These are phyloP conservation scores for Jacaranda mimosifolia DNA, from an alignment of 257 asterid species.

Conservation along the genomic window DNA sequence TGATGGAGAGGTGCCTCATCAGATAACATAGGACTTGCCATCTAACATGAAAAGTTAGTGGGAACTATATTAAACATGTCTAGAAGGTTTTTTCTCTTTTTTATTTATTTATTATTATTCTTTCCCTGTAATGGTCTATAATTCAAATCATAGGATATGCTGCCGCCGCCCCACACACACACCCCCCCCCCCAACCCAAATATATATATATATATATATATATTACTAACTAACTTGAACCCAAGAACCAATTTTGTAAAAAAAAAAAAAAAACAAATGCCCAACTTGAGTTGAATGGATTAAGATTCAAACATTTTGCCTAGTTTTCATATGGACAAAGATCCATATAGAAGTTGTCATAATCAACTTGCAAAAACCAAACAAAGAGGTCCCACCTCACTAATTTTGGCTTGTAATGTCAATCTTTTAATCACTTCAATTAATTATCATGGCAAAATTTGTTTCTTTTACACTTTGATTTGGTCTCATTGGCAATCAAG, in stretches of 20 bases:
- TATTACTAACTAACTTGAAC: no score
- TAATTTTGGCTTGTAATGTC: neutral
- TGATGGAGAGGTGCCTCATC: neutral
- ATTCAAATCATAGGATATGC: neutral
- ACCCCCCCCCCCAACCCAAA: no score
- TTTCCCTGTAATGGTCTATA: neutral
- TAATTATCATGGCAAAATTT: neutral
- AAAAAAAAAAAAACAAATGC: no score
- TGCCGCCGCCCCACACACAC: no score
- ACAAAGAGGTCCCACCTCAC: neutral
- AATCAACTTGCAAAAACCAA: neutral
- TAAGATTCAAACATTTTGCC: neutral
- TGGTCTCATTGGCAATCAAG: neutral
- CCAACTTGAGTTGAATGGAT: no score
- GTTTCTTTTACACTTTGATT: neutral
- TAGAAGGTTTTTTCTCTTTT: neutral
- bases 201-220: no score
- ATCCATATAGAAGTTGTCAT: neutral
- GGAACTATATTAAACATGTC: neutral
- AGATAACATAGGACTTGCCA: neutral
- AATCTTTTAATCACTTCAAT: neutral
- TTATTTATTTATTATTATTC: no score
- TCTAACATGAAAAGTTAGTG: neutral
- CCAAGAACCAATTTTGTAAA: no score
- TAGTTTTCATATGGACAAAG: neutral